Evolutionary conservation across 1,284 basidiomycete genomes (phyloP), one percentile per base, ranked within the genome.

Genomic region (Pseudozyma hubeiensis): DNA sequence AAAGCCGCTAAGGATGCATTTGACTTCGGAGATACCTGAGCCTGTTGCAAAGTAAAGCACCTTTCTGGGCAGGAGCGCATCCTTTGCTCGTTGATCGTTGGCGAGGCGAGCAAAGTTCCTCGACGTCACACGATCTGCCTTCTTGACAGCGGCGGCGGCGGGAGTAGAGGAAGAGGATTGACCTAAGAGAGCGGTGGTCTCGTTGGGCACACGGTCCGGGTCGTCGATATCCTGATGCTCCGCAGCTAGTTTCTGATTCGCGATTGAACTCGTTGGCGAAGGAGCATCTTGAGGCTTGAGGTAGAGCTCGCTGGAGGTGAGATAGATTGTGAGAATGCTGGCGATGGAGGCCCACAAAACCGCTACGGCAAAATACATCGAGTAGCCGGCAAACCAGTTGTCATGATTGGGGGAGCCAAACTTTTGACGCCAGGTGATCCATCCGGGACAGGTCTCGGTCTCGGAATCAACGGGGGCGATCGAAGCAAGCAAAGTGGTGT

Each of bases 1-100:
- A 79, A 97, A 98, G 6, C 60, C 68, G 62, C 93, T 94, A 40
- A 99, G 87, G 62, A 98, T 97, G 67, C 94, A 95, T 86, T 98
- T 99, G 85, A 98, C 91, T 85, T 98, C 96, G 0, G 95, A 94
- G 61, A 98, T 96, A 68, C 96, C 96, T 80, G 92, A 94, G 13
- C 96, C 96, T 31, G 93, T 93, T 13, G 95, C 96, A 90, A 92
- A 76, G 64, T 74, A 76, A 53, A 62, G 68, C 39, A 61, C 52
- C 47, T 67, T 74, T 2, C 63, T 44, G n/a, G 78, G 94, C 93
- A 78, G 50, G 29, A 80, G 64, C 16, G 77, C 78, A 1, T 62
- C 71, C 11, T 54, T 24, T 4, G 69, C 69, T 10, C 76, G 72
- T 19, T 70, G 60, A 17, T 78, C 68, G 35, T 68, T 63, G 44